These are phyloP conservation scores for Dalbergia oliveri DNA, from an alignment of 306 rosid species.

Conservation along the genomic window DNA sequence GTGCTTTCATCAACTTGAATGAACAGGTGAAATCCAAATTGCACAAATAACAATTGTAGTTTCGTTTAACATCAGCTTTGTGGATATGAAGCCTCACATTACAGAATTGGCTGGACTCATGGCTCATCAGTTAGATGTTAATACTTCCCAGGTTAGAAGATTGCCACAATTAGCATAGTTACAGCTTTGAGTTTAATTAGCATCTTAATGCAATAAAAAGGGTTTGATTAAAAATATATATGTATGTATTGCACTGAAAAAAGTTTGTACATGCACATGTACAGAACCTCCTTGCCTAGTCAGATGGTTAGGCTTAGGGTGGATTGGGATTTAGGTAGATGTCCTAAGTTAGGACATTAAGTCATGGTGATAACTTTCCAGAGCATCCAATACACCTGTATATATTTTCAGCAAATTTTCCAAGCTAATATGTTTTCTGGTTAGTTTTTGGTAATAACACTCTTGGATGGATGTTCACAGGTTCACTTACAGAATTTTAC, in stretches of 20 bases:
- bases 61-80: constrained; percentile 74
- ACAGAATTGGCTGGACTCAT: constrained; percentile 70
- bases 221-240: constrained; percentile 16
- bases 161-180: constrained; percentile 13
- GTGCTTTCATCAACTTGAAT: constrained; percentile 37
- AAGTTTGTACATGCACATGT: background rate
- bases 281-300: constrained; percentile 7
- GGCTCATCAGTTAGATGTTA: constrained; percentile 74
- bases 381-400: background rate
- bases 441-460: constrained; percentile 34
- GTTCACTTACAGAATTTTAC: constrained; percentile 66
- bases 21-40: constrained; percentile 67
- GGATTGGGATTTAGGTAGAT: constrained; percentile 32
- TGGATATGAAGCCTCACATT: constrained; percentile 73
- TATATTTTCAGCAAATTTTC: constrained; percentile 27
- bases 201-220: background rate
- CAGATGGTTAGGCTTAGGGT: constrained; percentile 28
- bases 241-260: too few relatives aligned
- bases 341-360: constrained; percentile 28
- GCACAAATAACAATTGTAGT: constrained; percentile 67
- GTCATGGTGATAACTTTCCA: constrained; percentile 28
- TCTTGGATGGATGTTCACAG: constrained; percentile 59
- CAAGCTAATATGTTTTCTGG: constrained; percentile 21
- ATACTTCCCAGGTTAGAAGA: constrained; percentile 83
- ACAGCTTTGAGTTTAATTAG: constrained; percentile 9